These are phyloP conservation scores for Claviceps cyperi DNA, from an alignment of 2,329 filamentous ascomycete species.

Conservation along the genomic window DNA sequence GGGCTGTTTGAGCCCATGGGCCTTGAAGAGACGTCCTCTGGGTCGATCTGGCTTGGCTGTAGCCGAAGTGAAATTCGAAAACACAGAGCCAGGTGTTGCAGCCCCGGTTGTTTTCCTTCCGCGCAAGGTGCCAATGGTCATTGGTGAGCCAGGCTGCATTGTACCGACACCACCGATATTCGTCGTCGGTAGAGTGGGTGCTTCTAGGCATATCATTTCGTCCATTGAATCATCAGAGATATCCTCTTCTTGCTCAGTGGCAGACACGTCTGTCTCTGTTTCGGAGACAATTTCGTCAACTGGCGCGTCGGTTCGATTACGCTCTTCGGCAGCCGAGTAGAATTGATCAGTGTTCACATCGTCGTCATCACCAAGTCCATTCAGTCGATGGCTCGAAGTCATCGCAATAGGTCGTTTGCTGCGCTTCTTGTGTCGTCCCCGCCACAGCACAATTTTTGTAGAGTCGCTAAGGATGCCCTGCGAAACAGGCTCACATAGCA, in stretches of 20 bases:
- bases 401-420: constrained; percentile 32
- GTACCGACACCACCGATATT: constrained; percentile 68
- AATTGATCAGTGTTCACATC: constrained; percentile 84
- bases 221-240: constrained; percentile 85
- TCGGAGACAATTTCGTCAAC: constrained; percentile 48
- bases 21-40: constrained; percentile 69
- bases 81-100: constrained; percentile 73
- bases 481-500: constrained; percentile 85
- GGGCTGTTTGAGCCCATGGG: constrained; percentile 56
- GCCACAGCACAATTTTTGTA: constrained; percentile 74
- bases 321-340: constrained; percentile 80
- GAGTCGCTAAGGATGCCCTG: constrained; percentile 66
- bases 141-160: constrained; percentile 66
- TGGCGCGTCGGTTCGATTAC: constrained; percentile 41
- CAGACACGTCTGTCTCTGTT: constrained; percentile 48
- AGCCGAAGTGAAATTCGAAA: constrained; percentile 74
- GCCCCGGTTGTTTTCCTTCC: constrained; percentile 55
- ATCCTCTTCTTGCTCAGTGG: constrained; percentile 52
- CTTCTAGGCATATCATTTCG: constrained; percentile 80
- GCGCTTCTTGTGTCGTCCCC: constrained; percentile 42
- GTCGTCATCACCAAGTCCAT: constrained; percentile 46
- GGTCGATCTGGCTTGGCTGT: constrained; percentile 62
- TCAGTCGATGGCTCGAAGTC: constrained; percentile 27
- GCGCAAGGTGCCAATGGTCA: constrained; percentile 46
- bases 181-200: constrained; percentile 63